Evolutionary conservation across 495 filamentous ascomycete species (phyloP), one percentile per base, ranked within the genome.

Genomic region (Neurospora sp.): DNA sequence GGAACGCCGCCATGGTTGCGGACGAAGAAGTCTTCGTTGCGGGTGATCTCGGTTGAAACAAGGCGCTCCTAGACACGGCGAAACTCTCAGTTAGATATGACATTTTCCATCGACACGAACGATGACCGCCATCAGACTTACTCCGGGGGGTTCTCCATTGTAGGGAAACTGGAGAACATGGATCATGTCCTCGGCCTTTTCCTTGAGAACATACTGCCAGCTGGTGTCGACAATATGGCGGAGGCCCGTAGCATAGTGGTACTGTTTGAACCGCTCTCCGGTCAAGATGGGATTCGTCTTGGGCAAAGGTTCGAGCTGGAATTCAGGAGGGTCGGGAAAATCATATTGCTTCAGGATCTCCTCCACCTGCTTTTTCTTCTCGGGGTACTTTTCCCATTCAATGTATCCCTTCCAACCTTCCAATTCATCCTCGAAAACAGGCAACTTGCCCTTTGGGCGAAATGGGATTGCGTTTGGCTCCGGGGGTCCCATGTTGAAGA

Each of bases 121-220:
- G 22, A 65, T 37, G 12, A 37, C 8, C 0, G 53, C 53, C 14
- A 35, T 41, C 37, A 18, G n/a, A 68, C 73, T 40, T 14, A 74
- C 73, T 14, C 73, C 86, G 84, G 9, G 88, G 0, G 89, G 85
- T 73, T 92, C 90, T 9, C 90, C 90, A 59, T 92, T 92, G 80
- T 92, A 92, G 0, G 90, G 90, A 73, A 92, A 92, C 74, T 91
- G 85, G 3, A 92, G 81, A 5, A 91, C 82, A 79, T 92, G 90
- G 18, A 89, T 78, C 90, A 92, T 92, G 74, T 91, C 89, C 1
- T 80, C 75, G 72, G 86, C 82, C 73, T 92, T 92, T 78, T 92
- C 90, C 61, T 84, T 72, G 20, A 85, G 78, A 6, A 92, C 90
- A 16, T 74, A 85, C 3, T 81, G 73, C 90, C 90, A 92, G 37